phyloP scores from a whole-genome alignment of 768 basidiomycete species.

The Leccinum uliginosum region DNA sequence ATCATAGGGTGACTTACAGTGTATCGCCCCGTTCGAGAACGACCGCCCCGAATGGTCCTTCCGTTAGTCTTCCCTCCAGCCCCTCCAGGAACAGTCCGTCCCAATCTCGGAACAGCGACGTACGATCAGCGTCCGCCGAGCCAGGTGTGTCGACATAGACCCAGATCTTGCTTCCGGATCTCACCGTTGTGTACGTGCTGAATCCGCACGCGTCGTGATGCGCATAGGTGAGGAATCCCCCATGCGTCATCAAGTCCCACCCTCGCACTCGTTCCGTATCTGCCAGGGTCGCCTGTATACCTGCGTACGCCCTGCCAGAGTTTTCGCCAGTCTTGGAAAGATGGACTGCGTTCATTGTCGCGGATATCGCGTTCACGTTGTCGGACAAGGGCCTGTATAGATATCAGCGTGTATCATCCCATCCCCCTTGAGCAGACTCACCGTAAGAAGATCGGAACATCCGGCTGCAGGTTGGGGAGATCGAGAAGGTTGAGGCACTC shows the following conservation, averaged over 20 bases:
- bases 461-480: background rate
- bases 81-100: background rate
- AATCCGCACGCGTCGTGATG: background rate
- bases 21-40: background rate
- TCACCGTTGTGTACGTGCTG: background rate
- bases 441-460: background rate
- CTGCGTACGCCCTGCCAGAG: background rate
- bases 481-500: slow-evolving; percentile 1
- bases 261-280: background rate
- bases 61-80: too few species aligned
- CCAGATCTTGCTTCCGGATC: background rate
- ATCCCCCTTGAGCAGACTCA: too few species aligned
- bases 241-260: slow-evolving; percentile 3
- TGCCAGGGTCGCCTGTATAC: background rate
- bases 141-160: background rate
- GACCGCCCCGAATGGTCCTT: background rate
- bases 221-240: background rate
- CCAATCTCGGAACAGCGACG: background rate
- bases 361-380: background rate
- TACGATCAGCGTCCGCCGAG: accelerated
- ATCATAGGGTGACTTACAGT: background rate
- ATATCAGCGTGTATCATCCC: too few species aligned
- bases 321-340: background rate
- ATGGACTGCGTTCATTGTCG: background rate
- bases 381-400: background rate